phyloP scores from a whole-genome alignment of 1,284 basidiomycete species.

The Sporisorium graminicola region DNA sequence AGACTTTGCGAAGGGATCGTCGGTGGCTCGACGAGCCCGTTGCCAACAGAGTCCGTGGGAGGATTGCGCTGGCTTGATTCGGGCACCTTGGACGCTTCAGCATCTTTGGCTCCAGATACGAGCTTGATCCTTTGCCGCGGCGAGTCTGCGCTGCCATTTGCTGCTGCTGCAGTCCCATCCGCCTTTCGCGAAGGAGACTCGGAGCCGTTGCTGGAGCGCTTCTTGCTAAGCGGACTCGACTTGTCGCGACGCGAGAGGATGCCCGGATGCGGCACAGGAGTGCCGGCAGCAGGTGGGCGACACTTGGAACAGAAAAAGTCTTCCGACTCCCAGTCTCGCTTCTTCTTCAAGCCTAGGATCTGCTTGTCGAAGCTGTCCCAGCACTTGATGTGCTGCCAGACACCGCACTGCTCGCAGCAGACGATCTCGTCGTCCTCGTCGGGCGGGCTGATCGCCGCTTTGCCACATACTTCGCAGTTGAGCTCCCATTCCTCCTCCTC shows the following conservation, averaged over 20 bases:
- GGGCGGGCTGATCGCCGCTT: constrained; percentile 75
- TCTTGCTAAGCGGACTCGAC: constrained; percentile 33
- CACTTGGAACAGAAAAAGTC: constrained; percentile 63
- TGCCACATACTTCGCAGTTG: constrained; percentile 83
- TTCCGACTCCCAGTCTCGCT: constrained; percentile 55
- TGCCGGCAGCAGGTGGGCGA: constrained; percentile 38
- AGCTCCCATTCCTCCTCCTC: constrained; percentile 80
- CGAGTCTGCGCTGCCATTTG: constrained; percentile 17
- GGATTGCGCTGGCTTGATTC: constrained; percentile 1
- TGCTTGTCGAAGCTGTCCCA: constrained; percentile 66
- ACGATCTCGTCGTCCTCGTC: constrained; percentile 82
- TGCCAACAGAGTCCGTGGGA: not conserved
- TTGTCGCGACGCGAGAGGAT: constrained; percentile 27
- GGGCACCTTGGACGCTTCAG: constrained; percentile 3
- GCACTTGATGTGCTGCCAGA: constrained; percentile 74
- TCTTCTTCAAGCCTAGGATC: constrained; percentile 36
- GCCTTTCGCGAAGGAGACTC: constrained; percentile 24
- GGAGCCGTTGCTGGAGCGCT: constrained; percentile 22
- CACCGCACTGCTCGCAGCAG: constrained; percentile 81
- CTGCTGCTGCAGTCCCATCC: constrained; percentile 1
- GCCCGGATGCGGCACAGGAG: constrained; percentile 36
- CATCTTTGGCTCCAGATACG: constrained; percentile 11
- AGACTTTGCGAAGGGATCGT: constrained; percentile 29
- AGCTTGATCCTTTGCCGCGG: constrained; percentile 42
- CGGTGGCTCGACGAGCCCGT: constrained; percentile 20